Evolutionary conservation across 306 rosid genomes (phyloP), one percentile per base, ranked within the genome.

Genomic region (Rosa rugosa): DNA sequence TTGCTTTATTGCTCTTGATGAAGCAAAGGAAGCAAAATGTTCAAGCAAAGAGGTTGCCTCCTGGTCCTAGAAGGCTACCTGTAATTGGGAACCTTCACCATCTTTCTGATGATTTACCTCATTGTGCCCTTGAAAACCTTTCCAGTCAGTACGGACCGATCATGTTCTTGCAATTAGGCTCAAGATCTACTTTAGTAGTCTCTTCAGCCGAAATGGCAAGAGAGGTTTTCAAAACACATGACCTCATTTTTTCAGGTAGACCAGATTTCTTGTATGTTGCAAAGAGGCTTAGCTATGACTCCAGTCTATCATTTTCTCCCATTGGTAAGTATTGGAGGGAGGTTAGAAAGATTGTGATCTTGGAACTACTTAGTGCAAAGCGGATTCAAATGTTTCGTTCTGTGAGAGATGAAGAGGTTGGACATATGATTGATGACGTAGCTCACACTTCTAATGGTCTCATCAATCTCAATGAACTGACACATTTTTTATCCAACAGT

Each of bases 41-140:
- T 40, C 65, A 34, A 71, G 66, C 20, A 7, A 81, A 40, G 41
- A 71, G 25, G 17, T 38, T 76, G 25, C 90, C 88, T 44, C 88
- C 90, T 23, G 87, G 88, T 72, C 90, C 90, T 45, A 53, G 4
- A 10, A 83, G 60, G 79, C 71, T 87, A 3, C 91, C 91, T 13
- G 65, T 89, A 4, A 85, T 89, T 17, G 91, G 91, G 40, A 89
- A 89, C 84, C 89, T 89, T 11, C 93, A 84, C 85, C 86, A 82
- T 2, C 53, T 83, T n/a, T 40, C 77, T n/a, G 82, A 83, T 6
- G 76, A 3, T 36, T 46, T 85, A 4, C 88, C 88, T 0, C 89
- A 87, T 57, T 60, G 47, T 59, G 75, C 82, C 6, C 75, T 85
- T 8, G 80, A 79, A 9, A 25, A 5, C 10, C 89, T 87, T 36